A percentile compares a stretch with the other conserved stretches of the same genome.
phyloP scores from a whole-genome alignment of 257 asterid species.

The Penstemon barbatus region DNA sequence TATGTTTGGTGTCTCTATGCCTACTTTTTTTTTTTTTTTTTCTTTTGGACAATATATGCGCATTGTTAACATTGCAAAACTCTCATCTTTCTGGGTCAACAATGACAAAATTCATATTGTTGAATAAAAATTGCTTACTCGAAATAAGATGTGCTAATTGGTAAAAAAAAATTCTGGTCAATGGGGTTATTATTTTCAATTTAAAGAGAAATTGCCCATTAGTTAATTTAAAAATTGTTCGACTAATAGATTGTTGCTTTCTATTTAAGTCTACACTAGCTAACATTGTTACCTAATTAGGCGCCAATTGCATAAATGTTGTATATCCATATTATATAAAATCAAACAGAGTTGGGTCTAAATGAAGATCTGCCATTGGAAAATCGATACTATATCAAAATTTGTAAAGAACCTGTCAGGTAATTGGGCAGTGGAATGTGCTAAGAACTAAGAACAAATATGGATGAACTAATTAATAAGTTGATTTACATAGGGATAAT shows the following conservation, averaged over 20 bases:
- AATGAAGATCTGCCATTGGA: slow-evolving; percentile 23
- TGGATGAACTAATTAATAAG: background rate
- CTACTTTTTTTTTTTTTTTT: too few relatives aligned
- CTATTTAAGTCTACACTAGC: slow-evolving; percentile 25
- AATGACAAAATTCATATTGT: too few relatives aligned
- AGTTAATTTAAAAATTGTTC: slow-evolving; percentile 22
- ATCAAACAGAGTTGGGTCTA: slow-evolving; percentile 21
- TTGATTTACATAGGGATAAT: background rate
- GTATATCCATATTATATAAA: background rate
- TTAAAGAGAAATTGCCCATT: background rate
- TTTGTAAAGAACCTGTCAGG: slow-evolving; percentile 17
- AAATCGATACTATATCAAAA: slow-evolving; percentile 26
- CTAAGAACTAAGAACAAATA: slow-evolving; percentile 13
- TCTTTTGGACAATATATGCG: too few relatives aligned
- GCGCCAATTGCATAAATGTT: slow-evolving; percentile 2
- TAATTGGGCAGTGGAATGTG: slow-evolving; percentile 3
- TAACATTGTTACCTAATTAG: slow-evolving; percentile 19
- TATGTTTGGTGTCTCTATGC: too few relatives aligned
- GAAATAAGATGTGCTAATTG: too few relatives aligned
- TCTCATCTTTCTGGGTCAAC: too few relatives aligned
- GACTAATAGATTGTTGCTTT: slow-evolving; percentile 23
- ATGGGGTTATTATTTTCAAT: background rate
- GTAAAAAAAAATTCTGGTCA: too few relatives aligned
- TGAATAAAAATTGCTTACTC: too few relatives aligned
- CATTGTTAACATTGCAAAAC: too few relatives aligned